Percentiles rank a stretch among this genome's conserved stretches.
These are phyloP conservation scores for Kodamaea alishanica DNA, from an alignment of 1,139 yeast genomes.

Conservation along the genomic window DNA sequence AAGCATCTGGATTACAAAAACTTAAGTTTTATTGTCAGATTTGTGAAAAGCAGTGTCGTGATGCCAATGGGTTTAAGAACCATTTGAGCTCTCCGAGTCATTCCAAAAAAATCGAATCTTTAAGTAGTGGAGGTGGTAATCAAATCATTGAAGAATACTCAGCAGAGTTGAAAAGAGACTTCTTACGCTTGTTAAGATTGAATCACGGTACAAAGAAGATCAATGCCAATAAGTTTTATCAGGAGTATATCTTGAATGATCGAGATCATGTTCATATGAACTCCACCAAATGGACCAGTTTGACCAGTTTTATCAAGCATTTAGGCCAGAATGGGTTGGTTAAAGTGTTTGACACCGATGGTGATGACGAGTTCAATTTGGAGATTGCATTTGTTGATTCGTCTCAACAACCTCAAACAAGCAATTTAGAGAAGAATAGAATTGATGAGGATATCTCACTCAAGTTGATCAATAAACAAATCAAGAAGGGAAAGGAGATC, in stretches of 20 bases:
- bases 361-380: conserved; percentile 39
- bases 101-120: conserved; percentile 43
- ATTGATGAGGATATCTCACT: conserved; percentile 23
- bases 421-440: conserved; percentile 15
- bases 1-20: conserved; percentile 81
- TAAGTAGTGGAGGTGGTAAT: conserved; percentile 34
- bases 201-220: conserved; percentile 81
- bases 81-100: conserved; percentile 81
- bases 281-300: conserved; percentile 74
- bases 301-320: conserved; percentile 67
- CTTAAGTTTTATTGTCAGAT: conserved; percentile 87
- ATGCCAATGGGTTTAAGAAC: conserved; percentile 90
- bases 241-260: conserved; percentile 73
- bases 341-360: conserved; percentile 44
- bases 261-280: conserved; percentile 86
- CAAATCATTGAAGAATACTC: conserved; percentile 59
- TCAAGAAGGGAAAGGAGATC: conserved; percentile 37
- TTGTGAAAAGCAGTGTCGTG: conserved; percentile 91
- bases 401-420: conserved; percentile 14
- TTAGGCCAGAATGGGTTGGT: conserved; percentile 61
- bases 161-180: conserved; percentile 56
- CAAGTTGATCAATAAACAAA: conserved; percentile 50
- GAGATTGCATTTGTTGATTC: conserved; percentile 24
- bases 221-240: conserved; percentile 83
- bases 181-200: conserved; percentile 56